These are phyloP conservation scores for Umbilicaria muhlenbergii DNA, from an alignment of 495 filamentous ascomycete genomes.

Conservation along the genomic window DNA sequence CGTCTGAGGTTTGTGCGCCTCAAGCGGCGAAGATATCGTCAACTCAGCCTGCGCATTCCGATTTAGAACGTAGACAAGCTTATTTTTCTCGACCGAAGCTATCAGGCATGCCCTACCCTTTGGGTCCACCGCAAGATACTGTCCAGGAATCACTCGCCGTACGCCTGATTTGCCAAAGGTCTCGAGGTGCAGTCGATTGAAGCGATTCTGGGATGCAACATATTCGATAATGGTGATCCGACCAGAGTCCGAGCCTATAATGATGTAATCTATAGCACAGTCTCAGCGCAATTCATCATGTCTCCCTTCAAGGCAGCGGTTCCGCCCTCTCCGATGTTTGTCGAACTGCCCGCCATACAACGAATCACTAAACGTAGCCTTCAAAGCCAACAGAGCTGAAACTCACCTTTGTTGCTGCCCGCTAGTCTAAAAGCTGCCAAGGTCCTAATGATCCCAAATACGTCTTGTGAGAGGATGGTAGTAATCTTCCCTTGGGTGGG, in stretches of 20 bases:
- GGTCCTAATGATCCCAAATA: slow-evolving; percentile 85
- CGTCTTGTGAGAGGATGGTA: slow-evolving; percentile 75
- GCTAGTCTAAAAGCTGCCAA: slow-evolving; percentile 80
- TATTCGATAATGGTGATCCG: slow-evolving; percentile 92
- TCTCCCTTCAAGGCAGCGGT: slow-evolving; percentile 17
- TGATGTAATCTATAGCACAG: slow-evolving; percentile 70
- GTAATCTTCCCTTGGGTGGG: slow-evolving; percentile 70
- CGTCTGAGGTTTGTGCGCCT: slow-evolving; percentile 91
- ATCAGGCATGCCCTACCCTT: slow-evolving; percentile 91
- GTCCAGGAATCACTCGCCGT: slow-evolving; percentile 81
- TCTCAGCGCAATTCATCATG: slow-evolving; percentile 43
- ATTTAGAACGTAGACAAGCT: slow-evolving; percentile 96
- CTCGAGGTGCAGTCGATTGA: slow-evolving; percentile 81
- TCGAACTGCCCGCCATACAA: slow-evolving; percentile 43
- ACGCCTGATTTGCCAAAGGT: slow-evolving; percentile 98
- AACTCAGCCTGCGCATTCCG: slow-evolving; percentile 86
- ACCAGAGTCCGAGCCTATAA: slow-evolving; percentile 88
- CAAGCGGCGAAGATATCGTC: slow-evolving; percentile 92
- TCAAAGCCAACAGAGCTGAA: slow-evolving; percentile 24
- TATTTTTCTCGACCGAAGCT: slow-evolving; percentile 94
- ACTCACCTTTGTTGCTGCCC: slow-evolving; percentile 93
- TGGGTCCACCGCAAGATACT: slow-evolving; percentile 88
- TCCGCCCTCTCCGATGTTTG: slow-evolving; percentile 6
- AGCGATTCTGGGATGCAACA: slow-evolving; percentile 68
- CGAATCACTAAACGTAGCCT: slow-evolving; percentile 88